Evolutionary conservation across 2,329 filamentous ascomycete genomes (phyloP), one percentile per base, ranked within the genome.

Genomic region (Trichoderma sp.): DNA sequence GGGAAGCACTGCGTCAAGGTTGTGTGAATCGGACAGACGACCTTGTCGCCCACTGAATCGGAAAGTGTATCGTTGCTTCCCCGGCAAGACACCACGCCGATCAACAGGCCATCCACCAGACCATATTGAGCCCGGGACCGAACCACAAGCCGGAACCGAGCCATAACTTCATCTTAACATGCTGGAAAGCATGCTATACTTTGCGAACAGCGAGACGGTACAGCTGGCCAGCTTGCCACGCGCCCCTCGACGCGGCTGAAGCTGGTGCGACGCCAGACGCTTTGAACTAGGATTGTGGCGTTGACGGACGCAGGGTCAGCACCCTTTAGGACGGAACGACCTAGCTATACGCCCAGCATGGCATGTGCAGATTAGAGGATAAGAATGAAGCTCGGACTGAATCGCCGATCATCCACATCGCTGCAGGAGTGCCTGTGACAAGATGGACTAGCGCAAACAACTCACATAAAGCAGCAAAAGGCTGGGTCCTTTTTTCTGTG

Each of bases 361-460:
- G 39, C 56, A 69, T 28, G 30, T 24, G 51, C 58, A 51, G 51
- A 39, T 51, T 34, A 28, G 26, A 47, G 36, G 30, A 34, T 24
- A 57, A 9, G 32, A 39, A 18, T 65, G 71, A 70, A 69, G 53
- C 53, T 47, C 60, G 51, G 53, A 61, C 66, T 61, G 66, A 69
- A 73, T 73, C 71, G 53, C 53, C 58, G 39, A 70, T 70, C 68
- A 70, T 70, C 69, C 36, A 73, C 63, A 53, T 57, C 65, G 36
- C 51, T 67, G 68, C 63, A 69, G 39, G 18, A 47, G 57, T 28
- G 39, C 66, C 66, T 60, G 56, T 53, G 53, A 28, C 53, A 64
- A 47, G 71, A 58, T 18, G 60, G 43, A 58, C 70, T 62, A 70
- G 34, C 68, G 51, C 58, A 61, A 47, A 62, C 58, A 70, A 53